These are phyloP conservation scores for Wickerhamomyces sp. DNA, from an alignment of 1,139 yeast species.

Conservation along the genomic window DNA sequence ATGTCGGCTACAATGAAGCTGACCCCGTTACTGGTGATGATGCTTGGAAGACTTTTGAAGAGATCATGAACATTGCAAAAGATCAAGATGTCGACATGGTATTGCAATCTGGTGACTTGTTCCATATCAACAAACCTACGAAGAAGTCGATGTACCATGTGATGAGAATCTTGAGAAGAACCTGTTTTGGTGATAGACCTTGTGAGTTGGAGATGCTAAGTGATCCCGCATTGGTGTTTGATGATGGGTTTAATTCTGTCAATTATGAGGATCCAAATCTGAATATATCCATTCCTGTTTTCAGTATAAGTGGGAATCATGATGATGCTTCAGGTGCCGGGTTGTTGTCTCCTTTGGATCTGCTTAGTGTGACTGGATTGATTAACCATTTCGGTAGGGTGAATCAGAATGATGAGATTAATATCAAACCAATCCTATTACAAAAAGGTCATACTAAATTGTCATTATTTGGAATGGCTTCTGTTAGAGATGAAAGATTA, in stretches of 20 bases:
- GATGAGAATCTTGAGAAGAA: slow-evolving; percentile 60
- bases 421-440: slow-evolving; percentile 72
- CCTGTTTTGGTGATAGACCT: slow-evolving; percentile 84
- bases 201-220: slow-evolving; percentile 81
- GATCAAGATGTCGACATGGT: slow-evolving; percentile 81
- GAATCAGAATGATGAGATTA: slow-evolving; percentile 67
- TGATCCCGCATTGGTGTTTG: slow-evolving; percentile 63
- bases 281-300: slow-evolving; percentile 86
- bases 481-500: slow-evolving; percentile 83
- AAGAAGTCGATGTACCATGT: slow-evolving; percentile 86
- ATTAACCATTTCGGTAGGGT: slow-evolving; percentile 89
- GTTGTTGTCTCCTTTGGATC: slow-evolving; percentile 81
- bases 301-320: slow-evolving; percentile 94
- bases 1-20: slow-evolving; percentile 86
- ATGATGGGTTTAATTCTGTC: slow-evolving; percentile 58
- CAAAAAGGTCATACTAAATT: slow-evolving; percentile 78
- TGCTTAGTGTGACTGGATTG: slow-evolving; percentile 75
- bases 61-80: slow-evolving; percentile 67
- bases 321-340: slow-evolving; percentile 95
- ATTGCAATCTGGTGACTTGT: slow-evolving; percentile 88
- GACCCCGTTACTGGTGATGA: slow-evolving; percentile 93
- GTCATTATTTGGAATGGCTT: slow-evolving; percentile 86
- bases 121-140: slow-evolving; percentile 85
- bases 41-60: slow-evolving; percentile 82
- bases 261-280: slow-evolving; percentile 89